Percentiles rank a stretch among this genome's conserved stretches.
These are phyloP conservation scores for Collariella sp. DNA, from an alignment of 495 filamentous ascomycete genomes.

Conservation along the genomic window DNA sequence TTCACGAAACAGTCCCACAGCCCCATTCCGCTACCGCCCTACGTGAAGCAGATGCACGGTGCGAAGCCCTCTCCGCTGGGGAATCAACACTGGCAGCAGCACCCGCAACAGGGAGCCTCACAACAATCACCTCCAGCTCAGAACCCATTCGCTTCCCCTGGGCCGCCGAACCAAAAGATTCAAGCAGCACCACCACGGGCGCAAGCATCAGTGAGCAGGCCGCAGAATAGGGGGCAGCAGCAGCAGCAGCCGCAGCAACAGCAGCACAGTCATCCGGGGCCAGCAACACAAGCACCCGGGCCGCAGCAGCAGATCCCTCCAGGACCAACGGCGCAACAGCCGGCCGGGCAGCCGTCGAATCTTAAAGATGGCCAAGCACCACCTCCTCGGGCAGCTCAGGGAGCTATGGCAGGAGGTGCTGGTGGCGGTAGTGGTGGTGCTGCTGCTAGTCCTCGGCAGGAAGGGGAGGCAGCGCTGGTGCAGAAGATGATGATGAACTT, in stretches of 20 bases:
- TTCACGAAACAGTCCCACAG: slow-evolving; percentile 28
- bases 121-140: background rate
- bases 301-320: too few species aligned
- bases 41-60: slow-evolving; percentile 19
- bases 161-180: background rate
- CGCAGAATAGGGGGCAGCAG: background rate
- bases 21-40: slow-evolving; percentile 26
- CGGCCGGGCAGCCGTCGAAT: too few species aligned
- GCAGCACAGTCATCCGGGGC: too few species aligned
- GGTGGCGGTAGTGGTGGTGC: too few species aligned
- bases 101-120: slow-evolving; percentile 3
- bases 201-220: background rate
- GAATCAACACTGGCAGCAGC: too few species aligned
- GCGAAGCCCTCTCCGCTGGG: slow-evolving; percentile 11
- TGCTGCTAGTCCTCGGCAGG: too few species aligned
- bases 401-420: too few species aligned
- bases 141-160: background rate
- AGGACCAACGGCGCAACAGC: background rate
- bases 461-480: slow-evolving; percentile 30
- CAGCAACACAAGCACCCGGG: too few species aligned
- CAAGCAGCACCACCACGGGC: background rate
- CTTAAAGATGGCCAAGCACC: too few species aligned
- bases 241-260: too few species aligned
- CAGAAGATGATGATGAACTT: slow-evolving; percentile 42
- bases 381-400: too few species aligned